Percentiles rank a stretch among this genome's conserved stretches.
Conservation (phyloP, 176 grass and related monocot species). For the Ampelocalamus luodianensis region DNA sequence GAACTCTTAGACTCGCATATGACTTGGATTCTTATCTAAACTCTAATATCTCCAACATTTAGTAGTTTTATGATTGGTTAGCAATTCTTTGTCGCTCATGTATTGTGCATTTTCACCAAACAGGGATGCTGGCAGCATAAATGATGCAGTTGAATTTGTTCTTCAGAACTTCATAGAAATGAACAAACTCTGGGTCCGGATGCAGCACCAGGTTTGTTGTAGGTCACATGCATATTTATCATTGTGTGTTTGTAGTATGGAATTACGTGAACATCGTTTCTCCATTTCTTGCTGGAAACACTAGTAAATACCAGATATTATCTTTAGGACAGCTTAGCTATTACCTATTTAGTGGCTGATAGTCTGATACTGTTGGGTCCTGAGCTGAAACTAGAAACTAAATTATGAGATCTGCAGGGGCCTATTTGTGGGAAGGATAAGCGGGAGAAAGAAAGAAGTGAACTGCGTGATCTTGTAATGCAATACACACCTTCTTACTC, state of each 20-base stretch:
- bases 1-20: too few relatives aligned
- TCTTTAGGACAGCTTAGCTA: too few relatives aligned
- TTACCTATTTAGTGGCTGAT: too few relatives aligned
- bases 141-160: constrained; percentile 96
- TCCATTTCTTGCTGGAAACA: too few relatives aligned
- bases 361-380: not conserved
- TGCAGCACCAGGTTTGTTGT: constrained; percentile 90
- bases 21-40: too few relatives aligned
- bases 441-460: constrained; percentile 86
- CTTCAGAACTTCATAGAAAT: constrained; percentile 99
- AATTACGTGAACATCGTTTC: too few relatives aligned
- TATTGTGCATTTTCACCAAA: not conserved
- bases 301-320: not conserved
- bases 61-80: constrained; percentile 1
- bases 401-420: constrained; percentile 59
- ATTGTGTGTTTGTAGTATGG: constrained; percentile 14
- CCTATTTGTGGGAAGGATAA: constrained; percentile 84
- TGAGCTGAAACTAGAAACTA: constrained; percentile 42
- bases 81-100: not conserved
- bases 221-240: not conserved
- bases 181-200: constrained; percentile 98
- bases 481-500: constrained; percentile 29
- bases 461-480: constrained; percentile 96
- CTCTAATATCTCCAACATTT: too few relatives aligned
- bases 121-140: constrained; percentile 87